Evolutionary conservation across 2,329 filamentous ascomycete genomes (phyloP), one percentile per base, ranked within the genome.

Genomic region (Colletotrichum agaves): DNA sequence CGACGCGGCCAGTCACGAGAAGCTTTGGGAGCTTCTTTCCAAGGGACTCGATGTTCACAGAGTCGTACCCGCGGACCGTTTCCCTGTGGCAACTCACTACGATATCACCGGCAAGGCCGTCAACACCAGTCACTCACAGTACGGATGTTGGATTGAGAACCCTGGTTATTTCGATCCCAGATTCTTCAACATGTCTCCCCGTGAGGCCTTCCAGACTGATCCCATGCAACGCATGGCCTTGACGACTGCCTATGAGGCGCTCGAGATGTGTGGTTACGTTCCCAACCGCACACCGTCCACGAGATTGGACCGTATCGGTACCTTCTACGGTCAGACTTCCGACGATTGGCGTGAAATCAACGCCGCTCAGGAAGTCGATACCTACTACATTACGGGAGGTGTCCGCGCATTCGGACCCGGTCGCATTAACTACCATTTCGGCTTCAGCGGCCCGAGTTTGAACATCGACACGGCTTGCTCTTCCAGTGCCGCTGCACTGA

Each of bases 321-420:
- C 89, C 0, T 94, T 92, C 74, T 93, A 92, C 69, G 92, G 91
- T 27, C 88, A 91, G 74, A 91, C 91, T 1, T 92, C 90, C 58
- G 90, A 94, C 69, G 92, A 94, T 74, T 94, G 90, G 86, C 85
- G 90, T 79, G 92, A 94, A 86, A 88, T 92, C 65, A 94, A 94
- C 75, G 88, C 87, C 10, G 87, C 87, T 0, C 89, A 94, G 74
- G 88, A 92, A 5, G 81, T 88, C n/a, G 82, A 83, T 61, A 87
- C 84, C 0, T 87, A 88, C 72, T 85, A 78, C 71, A 84, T 88
- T 49, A 82, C 86, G 0, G 85, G 85, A 19, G 81, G 81, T 31
- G 76, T 77, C 6, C 78, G 86, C 17, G 85, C 84, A 0, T 88
- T 88, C 63, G 80, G 76, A 0, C 81, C 82, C 0, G 86, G 85